Evolutionary conservation across 2,329 filamentous ascomycete species (phyloP).

Genomic region (Anthostomella pinea): DNA sequence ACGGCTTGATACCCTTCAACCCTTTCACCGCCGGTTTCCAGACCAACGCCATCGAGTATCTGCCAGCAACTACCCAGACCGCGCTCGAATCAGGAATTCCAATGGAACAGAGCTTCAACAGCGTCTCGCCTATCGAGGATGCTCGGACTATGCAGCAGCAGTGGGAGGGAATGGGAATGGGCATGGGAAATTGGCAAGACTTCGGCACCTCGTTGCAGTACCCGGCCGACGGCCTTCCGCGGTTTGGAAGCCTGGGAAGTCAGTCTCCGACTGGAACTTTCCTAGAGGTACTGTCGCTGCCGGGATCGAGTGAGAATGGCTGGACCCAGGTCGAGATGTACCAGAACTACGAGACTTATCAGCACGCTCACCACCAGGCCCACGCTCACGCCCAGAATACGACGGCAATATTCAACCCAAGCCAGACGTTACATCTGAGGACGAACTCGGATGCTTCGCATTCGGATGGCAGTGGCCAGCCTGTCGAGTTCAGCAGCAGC

Average conservation of each 20-base stretch:
- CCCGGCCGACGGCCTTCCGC: conserved; percentile 40
- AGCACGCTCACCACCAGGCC: conserved; percentile 46
- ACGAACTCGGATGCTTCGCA: conserved; percentile 83
- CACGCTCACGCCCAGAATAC: conserved; percentile 51
- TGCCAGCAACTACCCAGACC: conserved; percentile 60
- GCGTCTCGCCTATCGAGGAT: conserved; percentile 56
- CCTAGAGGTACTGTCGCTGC: conserved; percentile 80
- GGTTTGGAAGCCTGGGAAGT: conserved; percentile 47
- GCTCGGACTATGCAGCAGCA: conserved; percentile 51
- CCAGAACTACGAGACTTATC: conserved; percentile 67
- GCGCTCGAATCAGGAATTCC: conserved; percentile 59
- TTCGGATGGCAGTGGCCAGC: conserved; percentile 61
- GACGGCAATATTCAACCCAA: conserved; percentile 82
- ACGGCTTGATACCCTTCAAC: conserved; percentile 52
- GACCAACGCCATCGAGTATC: conserved; percentile 57
- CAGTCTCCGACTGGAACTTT: conserved; percentile 77
- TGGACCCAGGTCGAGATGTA: conserved; percentile 81
- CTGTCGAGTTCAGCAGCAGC: conserved; percentile 61
- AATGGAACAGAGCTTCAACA: conserved; percentile 62
- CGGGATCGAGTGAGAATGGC: conserved; percentile 80
- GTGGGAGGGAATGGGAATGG: conserved; percentile 53
- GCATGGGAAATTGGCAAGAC: conserved; percentile 76
- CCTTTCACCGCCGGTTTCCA: conserved; percentile 51
- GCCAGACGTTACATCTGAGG: conserved; percentile 83
- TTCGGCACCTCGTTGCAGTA: conserved; percentile 63